phyloP scores from a whole-genome alignment of 2,329 filamentous ascomycete genomes.

The Colletotrichum trifolii region DNA sequence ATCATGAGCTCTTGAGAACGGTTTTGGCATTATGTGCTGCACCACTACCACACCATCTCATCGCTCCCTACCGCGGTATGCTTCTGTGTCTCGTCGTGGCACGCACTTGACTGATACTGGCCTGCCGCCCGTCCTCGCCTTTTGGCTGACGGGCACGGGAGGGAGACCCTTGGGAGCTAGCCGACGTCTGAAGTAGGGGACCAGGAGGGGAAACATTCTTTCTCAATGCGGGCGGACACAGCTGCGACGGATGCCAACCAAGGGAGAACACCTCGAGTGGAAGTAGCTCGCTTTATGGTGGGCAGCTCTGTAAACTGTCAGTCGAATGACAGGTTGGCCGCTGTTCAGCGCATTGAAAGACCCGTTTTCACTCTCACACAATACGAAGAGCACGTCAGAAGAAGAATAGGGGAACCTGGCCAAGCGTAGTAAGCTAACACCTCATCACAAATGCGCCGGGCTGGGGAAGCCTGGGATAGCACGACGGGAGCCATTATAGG shows the following conservation, averaged over 20 bases:
- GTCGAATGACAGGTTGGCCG: slow-evolving; percentile 28
- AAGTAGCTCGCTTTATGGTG: too few species aligned
- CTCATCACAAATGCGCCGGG: slow-evolving; percentile 26
- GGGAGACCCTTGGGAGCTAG: slow-evolving; percentile 23
- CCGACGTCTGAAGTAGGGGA: slow-evolving; percentile 12
- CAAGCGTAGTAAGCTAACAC: slow-evolving; percentile 18
- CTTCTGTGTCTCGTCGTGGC: slow-evolving; percentile 12
- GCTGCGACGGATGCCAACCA: background rate
- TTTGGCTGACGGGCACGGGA: slow-evolving; percentile 21
- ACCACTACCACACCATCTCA: background rate
- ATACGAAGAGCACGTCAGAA: background rate
- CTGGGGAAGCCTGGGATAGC: slow-evolving; percentile 3
- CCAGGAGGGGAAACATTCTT: slow-evolving; percentile 5
- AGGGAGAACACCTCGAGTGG: background rate
- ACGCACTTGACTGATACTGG: slow-evolving; percentile 9
- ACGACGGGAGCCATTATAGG: slow-evolving; percentile 24
- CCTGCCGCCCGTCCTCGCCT: background rate
- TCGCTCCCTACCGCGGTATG: too few species aligned
- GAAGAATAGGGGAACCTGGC: slow-evolving; percentile 33
- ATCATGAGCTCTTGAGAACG: slow-evolving; percentile 31
- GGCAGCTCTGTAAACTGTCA: background rate
- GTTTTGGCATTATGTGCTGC: slow-evolving; percentile 13
- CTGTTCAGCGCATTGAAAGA: slow-evolving; percentile 33
- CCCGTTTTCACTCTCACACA: slow-evolving; percentile 25
- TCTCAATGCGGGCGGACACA: slow-evolving; percentile 21